These are phyloP conservation scores for Kodamaea hsintzibuensis DNA, from an alignment of 805 yeast species.

Conservation along the genomic window DNA sequence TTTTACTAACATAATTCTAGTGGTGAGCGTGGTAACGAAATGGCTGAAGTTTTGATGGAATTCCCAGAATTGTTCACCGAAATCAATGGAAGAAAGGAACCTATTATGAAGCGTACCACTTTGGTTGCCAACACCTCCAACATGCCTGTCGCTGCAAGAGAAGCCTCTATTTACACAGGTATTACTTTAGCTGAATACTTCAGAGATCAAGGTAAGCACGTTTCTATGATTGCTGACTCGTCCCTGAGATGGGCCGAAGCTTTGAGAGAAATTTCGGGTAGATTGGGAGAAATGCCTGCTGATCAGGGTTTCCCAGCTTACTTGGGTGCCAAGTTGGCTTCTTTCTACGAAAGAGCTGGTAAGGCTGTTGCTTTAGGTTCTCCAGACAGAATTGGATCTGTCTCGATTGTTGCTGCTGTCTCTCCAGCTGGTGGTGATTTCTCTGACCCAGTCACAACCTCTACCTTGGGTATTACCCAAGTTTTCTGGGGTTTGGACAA, in stretches of 20 bases:
- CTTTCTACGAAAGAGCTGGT: conserved; percentile 99
- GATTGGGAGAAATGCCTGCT: conserved; percentile 99
- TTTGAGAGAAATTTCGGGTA: conserved; percentile 98
- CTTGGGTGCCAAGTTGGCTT: conserved; percentile 97
- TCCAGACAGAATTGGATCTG: conserved; percentile 95
- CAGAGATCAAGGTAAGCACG: conserved; percentile 99
- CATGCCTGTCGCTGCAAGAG: conserved; percentile 99
- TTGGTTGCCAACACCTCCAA: conserved; percentile 98
- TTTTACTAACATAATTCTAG: conserved; percentile 22
- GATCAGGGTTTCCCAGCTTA: conserved; percentile 99
- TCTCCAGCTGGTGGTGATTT: conserved; percentile 99
- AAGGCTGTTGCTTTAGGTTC: conserved; percentile 93
- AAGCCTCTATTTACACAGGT: conserved; percentile 99
- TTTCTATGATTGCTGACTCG: conserved; percentile 99
- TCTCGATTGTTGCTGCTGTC: conserved; percentile 98
- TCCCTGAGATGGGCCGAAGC: conserved; percentile 99
- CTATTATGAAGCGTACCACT: conserved; percentile 98
- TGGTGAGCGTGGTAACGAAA: conserved; percentile 98
- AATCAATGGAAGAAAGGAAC: conserved; percentile 90
- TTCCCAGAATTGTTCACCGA: conserved; percentile 97
- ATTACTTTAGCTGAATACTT: conserved; percentile 97
- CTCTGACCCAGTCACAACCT: conserved; percentile 98
- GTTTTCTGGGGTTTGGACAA: conserved; percentile 99
- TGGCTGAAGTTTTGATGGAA: conserved; percentile 99
- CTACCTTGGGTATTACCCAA: conserved; percentile 99